Base-by-base conservation (phyloP, 129 eudicot genomes). In the Artemisia annua region DNA sequence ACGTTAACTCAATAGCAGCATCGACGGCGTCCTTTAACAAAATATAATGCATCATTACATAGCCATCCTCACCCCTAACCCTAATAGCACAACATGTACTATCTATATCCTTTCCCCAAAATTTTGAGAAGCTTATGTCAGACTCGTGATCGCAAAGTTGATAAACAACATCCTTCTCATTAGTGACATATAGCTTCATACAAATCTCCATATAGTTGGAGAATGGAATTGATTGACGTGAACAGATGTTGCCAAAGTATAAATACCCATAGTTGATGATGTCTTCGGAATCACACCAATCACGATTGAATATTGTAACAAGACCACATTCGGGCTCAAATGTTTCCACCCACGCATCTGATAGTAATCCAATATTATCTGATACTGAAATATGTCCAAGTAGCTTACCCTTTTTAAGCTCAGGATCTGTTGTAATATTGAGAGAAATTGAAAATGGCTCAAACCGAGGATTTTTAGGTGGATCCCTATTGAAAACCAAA, bases 151-250 rank as follows among this genome's bases (percentile, higher is more conserved):
- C 59, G 59, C 59, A 54, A 54, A 54, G 22, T 54, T 54, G 59
- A 54, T 15, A 54, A 6, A 16, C 59, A 54, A 2, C 11, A 16
- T 16, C 22, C 59, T 54, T 54, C 59, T 54, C 59, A 17, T 6
- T 54, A 16, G 59, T 54, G 59, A 54, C 59, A 54, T 4, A n/a
- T 7, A 54, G 11, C n/a, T 54, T 16, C 22, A 54, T 16, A 3
- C 8, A 16, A 16, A 54, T 6, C 24, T 54, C 59, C 20, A 54
- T 54, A 16, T 16, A 54, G 24, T 9, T 4, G 7, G 59, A 54
- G 59, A 54, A 54, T 54, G 59, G 59, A 54, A 54, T 16, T 54
- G 59, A 54, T 6, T 16, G 59, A 52, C 57, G 57, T 17, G 57
- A 52, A 15, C 19, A 4, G 59, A 54, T n/a, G 7, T 53, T 54